phyloP scores from a whole-genome alignment of 202 grass and related monocot species.

The Musa balbisiana region DNA sequence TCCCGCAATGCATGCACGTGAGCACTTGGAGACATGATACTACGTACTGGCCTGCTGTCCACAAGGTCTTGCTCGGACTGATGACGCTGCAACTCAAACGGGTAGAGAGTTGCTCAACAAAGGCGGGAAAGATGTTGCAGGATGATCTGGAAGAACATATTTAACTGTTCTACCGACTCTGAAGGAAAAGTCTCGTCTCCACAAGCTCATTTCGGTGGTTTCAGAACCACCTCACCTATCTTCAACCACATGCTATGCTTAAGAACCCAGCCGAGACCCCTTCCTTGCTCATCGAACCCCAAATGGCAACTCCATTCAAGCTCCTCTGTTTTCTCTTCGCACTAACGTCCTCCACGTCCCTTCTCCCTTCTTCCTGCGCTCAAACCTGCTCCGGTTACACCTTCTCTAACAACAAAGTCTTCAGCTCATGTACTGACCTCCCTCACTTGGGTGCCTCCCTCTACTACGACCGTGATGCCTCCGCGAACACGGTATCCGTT shows the following conservation, averaged over 20 bases:
- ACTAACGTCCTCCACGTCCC: not conserved
- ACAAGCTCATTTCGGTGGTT: not conserved
- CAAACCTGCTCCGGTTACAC: conserved; percentile 48
- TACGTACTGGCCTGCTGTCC: no score
- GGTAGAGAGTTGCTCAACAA: no score
- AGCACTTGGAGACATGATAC: no score
- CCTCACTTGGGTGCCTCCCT: conserved; percentile 64
- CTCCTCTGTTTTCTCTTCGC: not conserved
- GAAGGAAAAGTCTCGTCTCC: not conserved
- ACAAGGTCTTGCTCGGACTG: no score
- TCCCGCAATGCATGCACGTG: no score
- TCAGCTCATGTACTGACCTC: conserved; percentile 54
- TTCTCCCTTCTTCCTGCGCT: not conserved
- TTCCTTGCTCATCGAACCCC: not conserved
- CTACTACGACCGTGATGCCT: conserved; percentile 58
- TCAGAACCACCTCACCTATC: not conserved
- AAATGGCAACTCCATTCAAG: not conserved
- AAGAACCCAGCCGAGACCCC: not conserved
- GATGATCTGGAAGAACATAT: no score
- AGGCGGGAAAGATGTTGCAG: no score
- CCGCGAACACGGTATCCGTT: conserved; percentile 29
- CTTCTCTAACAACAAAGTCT: conserved; percentile 54
- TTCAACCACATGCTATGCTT: not conserved
- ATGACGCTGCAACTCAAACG: no score
- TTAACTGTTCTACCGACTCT: no score